phyloP scores from a whole-genome alignment of 768 basidiomycete species.

The Solioccasus polychromus region DNA sequence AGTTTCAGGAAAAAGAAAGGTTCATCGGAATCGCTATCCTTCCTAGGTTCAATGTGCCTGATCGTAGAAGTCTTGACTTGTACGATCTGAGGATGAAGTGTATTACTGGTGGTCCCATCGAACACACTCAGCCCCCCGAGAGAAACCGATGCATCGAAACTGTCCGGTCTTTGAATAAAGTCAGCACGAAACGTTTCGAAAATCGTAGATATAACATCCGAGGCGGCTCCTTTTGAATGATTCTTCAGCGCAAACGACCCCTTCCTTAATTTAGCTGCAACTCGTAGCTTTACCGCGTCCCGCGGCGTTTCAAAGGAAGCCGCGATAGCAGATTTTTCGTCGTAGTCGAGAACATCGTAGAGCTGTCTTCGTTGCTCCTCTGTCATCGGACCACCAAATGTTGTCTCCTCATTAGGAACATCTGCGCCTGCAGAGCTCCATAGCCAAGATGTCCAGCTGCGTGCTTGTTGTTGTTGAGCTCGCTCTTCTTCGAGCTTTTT shows the following conservation, averaged over 20 bases:
- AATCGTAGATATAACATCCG: conserved; percentile 80
- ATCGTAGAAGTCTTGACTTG: conserved; percentile 55
- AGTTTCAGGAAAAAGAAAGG: conserved; percentile 90
- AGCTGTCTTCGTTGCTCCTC: conserved; percentile 88
- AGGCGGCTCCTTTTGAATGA: conserved; percentile 60
- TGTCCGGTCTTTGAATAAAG: conserved; percentile 81
- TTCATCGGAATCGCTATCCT: conserved; percentile 34
- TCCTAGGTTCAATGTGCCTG: conserved; percentile 34
- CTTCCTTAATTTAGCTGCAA: conserved; percentile 75
- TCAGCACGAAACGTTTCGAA: conserved; percentile 87
- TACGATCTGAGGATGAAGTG: conserved; percentile 88
- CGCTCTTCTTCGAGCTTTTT: conserved; percentile 69
- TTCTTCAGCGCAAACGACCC: conserved; percentile 84
- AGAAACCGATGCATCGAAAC: conserved; percentile 80
- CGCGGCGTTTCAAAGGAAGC: conserved; percentile 68
- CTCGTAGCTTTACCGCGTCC: conserved; percentile 76
- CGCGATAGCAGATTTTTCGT: conserved; percentile 76
- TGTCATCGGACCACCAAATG: conserved; percentile 71
- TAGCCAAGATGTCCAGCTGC: conserved; percentile 73
- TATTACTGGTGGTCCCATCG: conserved; percentile 83
- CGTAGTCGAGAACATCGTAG: conserved; percentile 88
- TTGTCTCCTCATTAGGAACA: conserved; percentile 45
- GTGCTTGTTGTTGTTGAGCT: conserved; percentile 50
- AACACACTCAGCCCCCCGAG: conserved; percentile 84
- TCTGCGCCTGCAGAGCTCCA: conserved; percentile 62